Conservation (phyloP, 1,284 basidiomycete genomes). For the Cronartium quercuum region DNA sequence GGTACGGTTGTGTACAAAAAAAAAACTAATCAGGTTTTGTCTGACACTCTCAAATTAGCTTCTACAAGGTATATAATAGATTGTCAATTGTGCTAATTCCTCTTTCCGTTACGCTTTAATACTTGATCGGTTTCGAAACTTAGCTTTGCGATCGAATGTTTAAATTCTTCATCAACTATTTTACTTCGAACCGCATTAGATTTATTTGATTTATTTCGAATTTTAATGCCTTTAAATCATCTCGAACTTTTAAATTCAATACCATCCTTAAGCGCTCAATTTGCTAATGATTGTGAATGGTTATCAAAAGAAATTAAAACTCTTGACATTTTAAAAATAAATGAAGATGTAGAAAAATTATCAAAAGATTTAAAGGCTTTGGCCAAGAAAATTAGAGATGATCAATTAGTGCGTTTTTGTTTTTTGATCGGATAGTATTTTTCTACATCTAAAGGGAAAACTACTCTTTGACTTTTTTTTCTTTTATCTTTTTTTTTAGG, state of each 20-base stretch:
- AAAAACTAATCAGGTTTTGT: too few relatives aligned
- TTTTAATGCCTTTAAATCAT: slow-evolving; percentile 69
- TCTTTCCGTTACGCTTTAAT: neutral
- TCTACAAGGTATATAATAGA: neutral
- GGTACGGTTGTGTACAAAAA: too few relatives aligned
- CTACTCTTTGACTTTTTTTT: neutral
- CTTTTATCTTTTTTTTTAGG: slow-evolving; percentile 47
- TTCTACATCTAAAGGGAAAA: neutral
- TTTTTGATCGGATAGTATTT: neutral
- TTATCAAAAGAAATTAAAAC: slow-evolving; percentile 53
- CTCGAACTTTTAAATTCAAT: slow-evolving; percentile 55
- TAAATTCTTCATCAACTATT: slow-evolving; percentile 42
- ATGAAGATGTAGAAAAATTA: slow-evolving; percentile 54
- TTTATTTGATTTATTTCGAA: slow-evolving; percentile 72
- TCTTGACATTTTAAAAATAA: slow-evolving; percentile 51
- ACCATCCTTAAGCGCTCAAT: slow-evolving; percentile 64
- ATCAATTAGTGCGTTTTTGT: slow-evolving; percentile 56
- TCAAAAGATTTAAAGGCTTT: slow-evolving; percentile 46
- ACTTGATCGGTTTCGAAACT: neutral
- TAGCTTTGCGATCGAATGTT: slow-evolving; percentile 33
- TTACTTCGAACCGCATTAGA: slow-evolving; percentile 61
- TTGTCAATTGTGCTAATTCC: too few relatives aligned
- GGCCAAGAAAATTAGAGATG: neutral
- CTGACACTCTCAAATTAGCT: too few relatives aligned
- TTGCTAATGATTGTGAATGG: slow-evolving; percentile 78